Conservation (phyloP, 2,329 filamentous ascomycete species). For the Tolypocladium sp. region DNA sequence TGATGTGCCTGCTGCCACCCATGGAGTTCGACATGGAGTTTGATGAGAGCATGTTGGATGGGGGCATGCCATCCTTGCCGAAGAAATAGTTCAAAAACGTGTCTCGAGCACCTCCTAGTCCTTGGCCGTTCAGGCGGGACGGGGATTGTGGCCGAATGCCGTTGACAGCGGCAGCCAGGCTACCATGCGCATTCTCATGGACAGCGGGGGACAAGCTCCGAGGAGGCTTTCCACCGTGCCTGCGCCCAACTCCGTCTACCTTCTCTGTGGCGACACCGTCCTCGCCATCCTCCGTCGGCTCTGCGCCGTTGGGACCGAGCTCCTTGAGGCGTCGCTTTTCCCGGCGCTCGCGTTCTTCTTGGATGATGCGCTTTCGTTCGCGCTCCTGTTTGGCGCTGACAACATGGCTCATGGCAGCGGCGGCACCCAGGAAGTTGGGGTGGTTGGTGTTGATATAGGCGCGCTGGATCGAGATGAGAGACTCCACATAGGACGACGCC, state of each 20-base stretch:
- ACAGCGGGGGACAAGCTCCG: constrained; percentile 80
- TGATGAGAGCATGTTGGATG: constrained; percentile 28
- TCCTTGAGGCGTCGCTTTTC: constrained; percentile 80
- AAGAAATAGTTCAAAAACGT: constrained; percentile 99
- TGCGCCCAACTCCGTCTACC: constrained; percentile 37
- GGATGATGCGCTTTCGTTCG: constrained; percentile 70
- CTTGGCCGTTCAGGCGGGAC: constrained; percentile 50
- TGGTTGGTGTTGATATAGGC: constrained; percentile 99
- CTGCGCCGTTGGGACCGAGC: constrained; percentile 68
- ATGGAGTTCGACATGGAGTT: constrained; percentile 12
- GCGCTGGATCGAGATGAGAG: constrained; percentile 90
- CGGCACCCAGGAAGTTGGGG: constrained; percentile 94
- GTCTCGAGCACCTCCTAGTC: constrained; percentile 60
- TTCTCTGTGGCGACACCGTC: constrained; percentile 38
- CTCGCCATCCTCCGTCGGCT: constrained; percentile 60
- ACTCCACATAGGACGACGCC: constrained; percentile 85
- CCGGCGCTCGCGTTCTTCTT: constrained; percentile 78
- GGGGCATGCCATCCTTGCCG: constrained; percentile 70
- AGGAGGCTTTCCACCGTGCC: constrained; percentile 29
- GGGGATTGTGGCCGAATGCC: constrained; percentile 33
- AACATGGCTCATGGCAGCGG: constrained; percentile 94
- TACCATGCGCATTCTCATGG: constrained; percentile 54
- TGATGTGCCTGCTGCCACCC: constrained; percentile 53
- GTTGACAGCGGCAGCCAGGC: constrained; percentile 59
- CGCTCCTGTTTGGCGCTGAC: constrained; percentile 92